Conservation (phyloP, 2,329 filamentous ascomycete genomes). For the Monilinia laxa region DNA sequence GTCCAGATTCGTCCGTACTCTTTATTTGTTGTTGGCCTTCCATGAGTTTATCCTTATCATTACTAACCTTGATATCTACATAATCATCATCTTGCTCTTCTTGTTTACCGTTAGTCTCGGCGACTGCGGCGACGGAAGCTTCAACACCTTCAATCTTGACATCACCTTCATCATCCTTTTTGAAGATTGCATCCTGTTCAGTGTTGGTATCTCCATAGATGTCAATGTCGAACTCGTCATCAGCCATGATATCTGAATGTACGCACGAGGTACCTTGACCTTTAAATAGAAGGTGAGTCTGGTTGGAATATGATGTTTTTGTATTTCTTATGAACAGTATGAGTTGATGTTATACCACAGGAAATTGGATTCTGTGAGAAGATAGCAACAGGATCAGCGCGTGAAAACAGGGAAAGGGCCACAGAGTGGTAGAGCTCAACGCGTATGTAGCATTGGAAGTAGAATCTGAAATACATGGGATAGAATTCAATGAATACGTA, state of each 20-base stretch:
- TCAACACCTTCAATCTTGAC: slow-evolving; percentile 42
- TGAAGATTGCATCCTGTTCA: slow-evolving; percentile 45
- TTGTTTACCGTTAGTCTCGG: slow-evolving; percentile 33
- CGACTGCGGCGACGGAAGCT: slow-evolving; percentile 29
- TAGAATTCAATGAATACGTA: slow-evolving; percentile 42
- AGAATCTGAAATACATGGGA: slow-evolving; percentile 39
- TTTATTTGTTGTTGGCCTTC: slow-evolving; percentile 46
- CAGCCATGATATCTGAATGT: slow-evolving; percentile 52
- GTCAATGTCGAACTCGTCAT: slow-evolving; percentile 71
- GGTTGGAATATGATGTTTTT: slow-evolving; percentile 32
- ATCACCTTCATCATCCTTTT: slow-evolving; percentile 42
- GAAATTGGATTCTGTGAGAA: slow-evolving; percentile 37
- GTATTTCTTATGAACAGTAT: slow-evolving; percentile 32
- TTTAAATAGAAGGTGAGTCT: background rate
- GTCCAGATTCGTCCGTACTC: slow-evolving; percentile 44
- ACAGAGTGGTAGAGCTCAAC: slow-evolving; percentile 23
- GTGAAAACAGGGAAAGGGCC: slow-evolving; percentile 33
- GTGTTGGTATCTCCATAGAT: slow-evolving; percentile 63
- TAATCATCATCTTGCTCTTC: slow-evolving; percentile 45
- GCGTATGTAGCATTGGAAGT: slow-evolving; percentile 27
- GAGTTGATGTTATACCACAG: slow-evolving; percentile 34
- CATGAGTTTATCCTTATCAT: slow-evolving; percentile 37
- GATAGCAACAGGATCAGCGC: slow-evolving; percentile 39
- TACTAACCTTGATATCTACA: slow-evolving; percentile 45
- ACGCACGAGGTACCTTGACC: slow-evolving; percentile 21